Evolutionary conservation across 140 eudicot species (phyloP), one percentile per base, ranked within the genome.

Genomic region (Cichorium intybus): DNA sequence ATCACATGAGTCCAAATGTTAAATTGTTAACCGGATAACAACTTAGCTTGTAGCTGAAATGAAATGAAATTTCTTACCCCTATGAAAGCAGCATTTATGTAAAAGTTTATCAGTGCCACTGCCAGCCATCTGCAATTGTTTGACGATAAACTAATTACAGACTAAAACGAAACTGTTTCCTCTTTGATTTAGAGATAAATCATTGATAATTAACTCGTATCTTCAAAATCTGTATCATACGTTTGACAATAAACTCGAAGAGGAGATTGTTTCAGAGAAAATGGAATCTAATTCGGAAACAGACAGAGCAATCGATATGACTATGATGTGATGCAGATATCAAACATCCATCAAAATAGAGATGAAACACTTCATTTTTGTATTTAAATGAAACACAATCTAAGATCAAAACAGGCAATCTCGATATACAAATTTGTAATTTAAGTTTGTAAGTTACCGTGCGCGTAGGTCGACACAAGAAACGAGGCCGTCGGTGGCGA

Each of bases 91-190:
- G 72, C 29, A 64, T 71, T 72, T 73, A 87, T 77, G 58, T 69
- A 87, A 79, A 80, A 83, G 60, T 83, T 87, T 11, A 81, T 29
- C 11, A 89, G 69, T 10, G 88, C 80, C 17, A 75, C 41, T 34
- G 9, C 73, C 88, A 87, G 74, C 95, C 92, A 87, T 80, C 92
- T 87, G 88, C 69, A 79, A 61, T 43, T 60, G n/a, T 60, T 57
- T 31, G 27, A 37, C 48, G 68, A 54, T 62, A 64, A 33, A 69
- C 10, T 39, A 12, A 53, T 21, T 24, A 56, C n/a, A n/a, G n/a
- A n/a, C n/a, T 4, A 4, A 29, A 3, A 43, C 16, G 14, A 11
- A 0, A 4, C 4, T n/a, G 10, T 34, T 53, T 52, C n/a, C 41
- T 52, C 35, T 51, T 4, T 18, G 28, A 22, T 21, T 18, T n/a